A percentile compares a stretch with the other conserved stretches of the same genome.
phyloP scores from a whole-genome alignment of 2,329 filamentous ascomycete genomes.

The Pyrenochaeta sp. region DNA sequence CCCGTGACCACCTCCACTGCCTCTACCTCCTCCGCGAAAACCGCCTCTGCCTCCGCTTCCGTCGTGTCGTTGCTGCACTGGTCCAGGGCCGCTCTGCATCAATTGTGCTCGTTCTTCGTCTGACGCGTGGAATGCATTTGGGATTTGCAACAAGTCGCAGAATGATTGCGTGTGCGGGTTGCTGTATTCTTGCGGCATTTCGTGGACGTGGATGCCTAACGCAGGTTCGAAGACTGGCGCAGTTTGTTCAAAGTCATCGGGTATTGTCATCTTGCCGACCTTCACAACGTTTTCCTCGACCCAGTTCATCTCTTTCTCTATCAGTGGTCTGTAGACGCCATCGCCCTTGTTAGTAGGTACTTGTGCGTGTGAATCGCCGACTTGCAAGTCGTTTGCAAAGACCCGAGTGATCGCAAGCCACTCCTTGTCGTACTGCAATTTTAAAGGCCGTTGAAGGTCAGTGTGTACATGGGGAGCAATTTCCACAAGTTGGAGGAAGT shows the following conservation, averaged over 20 bases:
- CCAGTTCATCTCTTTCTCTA: slow-evolving; percentile 79
- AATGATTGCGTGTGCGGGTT: slow-evolving; percentile 87
- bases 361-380: slow-evolving; percentile 65
- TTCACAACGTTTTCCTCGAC: slow-evolving; percentile 77
- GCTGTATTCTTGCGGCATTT: slow-evolving; percentile 81
- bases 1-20: slow-evolving; percentile 32
- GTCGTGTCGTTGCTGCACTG: slow-evolving; percentile 34
- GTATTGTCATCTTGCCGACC: slow-evolving; percentile 70
- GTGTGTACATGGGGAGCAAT: slow-evolving; percentile 32
- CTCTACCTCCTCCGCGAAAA: slow-evolving; percentile 37
- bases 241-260: slow-evolving; percentile 78
- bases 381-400: slow-evolving; percentile 68
- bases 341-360: slow-evolving; percentile 72
- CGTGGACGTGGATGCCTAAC: slow-evolving; percentile 64
- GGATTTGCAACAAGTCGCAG: slow-evolving; percentile 78
- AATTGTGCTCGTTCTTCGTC: slow-evolving; percentile 67
- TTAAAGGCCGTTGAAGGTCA: slow-evolving; percentile 59
- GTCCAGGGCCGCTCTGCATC: slow-evolving; percentile 41
- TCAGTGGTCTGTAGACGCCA: slow-evolving; percentile 70
- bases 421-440: slow-evolving; percentile 85
- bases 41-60: slow-evolving; percentile 28
- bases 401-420: slow-evolving; percentile 93
- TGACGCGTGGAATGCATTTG: slow-evolving; percentile 78
- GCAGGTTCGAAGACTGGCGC: slow-evolving; percentile 74
- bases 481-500: slow-evolving; percentile 83